Conservation (phyloP, 495 filamentous ascomycete species). For the Aspergillus hancockii region DNA sequence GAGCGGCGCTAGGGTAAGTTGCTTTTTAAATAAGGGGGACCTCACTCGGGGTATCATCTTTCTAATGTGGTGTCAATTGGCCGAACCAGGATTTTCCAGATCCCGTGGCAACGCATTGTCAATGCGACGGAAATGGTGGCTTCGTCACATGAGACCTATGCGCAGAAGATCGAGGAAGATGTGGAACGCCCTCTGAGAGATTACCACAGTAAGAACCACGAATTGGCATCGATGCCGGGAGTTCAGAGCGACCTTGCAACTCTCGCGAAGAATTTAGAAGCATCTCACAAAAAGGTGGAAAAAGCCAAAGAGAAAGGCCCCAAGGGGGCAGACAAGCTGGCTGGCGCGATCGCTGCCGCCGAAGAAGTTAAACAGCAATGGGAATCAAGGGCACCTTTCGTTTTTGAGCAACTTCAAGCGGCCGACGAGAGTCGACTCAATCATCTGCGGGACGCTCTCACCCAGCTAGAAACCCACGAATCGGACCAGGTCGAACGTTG, state of each 20-base stretch:
- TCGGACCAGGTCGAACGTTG: slow-evolving; percentile 81
- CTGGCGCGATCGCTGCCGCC: slow-evolving; percentile 69
- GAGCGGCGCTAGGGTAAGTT: slow-evolving; percentile 82
- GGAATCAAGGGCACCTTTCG: slow-evolving; percentile 93
- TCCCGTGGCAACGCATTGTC: slow-evolving; percentile 91
- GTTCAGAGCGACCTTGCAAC: slow-evolving; percentile 78
- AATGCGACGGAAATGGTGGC: slow-evolving; percentile 77
- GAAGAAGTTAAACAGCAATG: slow-evolving; percentile 81
- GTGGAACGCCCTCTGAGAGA: slow-evolving; percentile 83
- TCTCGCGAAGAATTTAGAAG: slow-evolving; percentile 83
- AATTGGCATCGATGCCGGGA: slow-evolving; percentile 81
- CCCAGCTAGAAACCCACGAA: slow-evolving; percentile 91
- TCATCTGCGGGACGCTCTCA: slow-evolving; percentile 88
- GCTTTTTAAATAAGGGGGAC: background rate
- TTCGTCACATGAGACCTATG: slow-evolving; percentile 78
- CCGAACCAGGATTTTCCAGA: slow-evolving; percentile 72
- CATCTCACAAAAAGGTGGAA: slow-evolving; percentile 81
- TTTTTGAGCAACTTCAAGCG: slow-evolving; percentile 92
- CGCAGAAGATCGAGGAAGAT: slow-evolving; percentile 84
- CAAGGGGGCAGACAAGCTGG: slow-evolving; percentile 79
- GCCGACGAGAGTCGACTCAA: slow-evolving; percentile 88
- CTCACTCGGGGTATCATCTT: background rate
- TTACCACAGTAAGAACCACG: slow-evolving; percentile 68
- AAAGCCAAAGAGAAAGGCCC: slow-evolving; percentile 80
- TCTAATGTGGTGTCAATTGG: slow-evolving; percentile 4